Conservation (phyloP, 331 rosid genomes). For the Quercus lobata region DNA sequence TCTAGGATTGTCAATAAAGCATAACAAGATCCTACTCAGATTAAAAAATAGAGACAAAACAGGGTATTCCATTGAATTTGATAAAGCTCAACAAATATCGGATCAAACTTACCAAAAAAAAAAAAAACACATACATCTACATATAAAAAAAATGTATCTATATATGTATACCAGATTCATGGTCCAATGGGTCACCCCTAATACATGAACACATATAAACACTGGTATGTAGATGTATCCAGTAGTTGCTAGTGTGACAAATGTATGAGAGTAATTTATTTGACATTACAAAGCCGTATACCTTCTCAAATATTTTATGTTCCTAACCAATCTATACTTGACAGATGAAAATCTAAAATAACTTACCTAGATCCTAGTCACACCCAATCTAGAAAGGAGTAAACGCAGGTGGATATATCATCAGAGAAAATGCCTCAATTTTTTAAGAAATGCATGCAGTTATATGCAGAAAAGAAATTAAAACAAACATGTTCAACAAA, state of each 20-base stretch:
- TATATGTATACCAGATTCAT: neutral
- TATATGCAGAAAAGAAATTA: neutral
- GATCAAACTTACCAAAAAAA: neutral
- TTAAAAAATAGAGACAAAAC: neutral
- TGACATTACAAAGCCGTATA: neutral
- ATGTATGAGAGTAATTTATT: neutral
- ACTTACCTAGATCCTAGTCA: neutral
- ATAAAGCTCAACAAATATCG: neutral
- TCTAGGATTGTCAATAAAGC: neutral
- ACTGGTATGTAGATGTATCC: too few relatives aligned
- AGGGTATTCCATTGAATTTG: neutral
- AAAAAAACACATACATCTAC: neutral
- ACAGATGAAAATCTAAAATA: neutral
- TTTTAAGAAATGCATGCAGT: neutral
- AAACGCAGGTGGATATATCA: neutral
- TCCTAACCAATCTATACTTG: too few relatives aligned
- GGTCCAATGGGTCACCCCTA: too few relatives aligned
- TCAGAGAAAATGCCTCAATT: neutral
- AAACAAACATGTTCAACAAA: neutral
- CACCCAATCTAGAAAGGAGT: neutral
- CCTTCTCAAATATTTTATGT: neutral
- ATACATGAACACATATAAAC: too few relatives aligned
- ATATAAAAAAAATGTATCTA: neutral
- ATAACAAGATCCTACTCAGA: neutral
- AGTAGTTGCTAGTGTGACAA: too few relatives aligned